Conservation (phyloP, 371 early-diverging fungal genomes). For the Mortierella sp. region DNA sequence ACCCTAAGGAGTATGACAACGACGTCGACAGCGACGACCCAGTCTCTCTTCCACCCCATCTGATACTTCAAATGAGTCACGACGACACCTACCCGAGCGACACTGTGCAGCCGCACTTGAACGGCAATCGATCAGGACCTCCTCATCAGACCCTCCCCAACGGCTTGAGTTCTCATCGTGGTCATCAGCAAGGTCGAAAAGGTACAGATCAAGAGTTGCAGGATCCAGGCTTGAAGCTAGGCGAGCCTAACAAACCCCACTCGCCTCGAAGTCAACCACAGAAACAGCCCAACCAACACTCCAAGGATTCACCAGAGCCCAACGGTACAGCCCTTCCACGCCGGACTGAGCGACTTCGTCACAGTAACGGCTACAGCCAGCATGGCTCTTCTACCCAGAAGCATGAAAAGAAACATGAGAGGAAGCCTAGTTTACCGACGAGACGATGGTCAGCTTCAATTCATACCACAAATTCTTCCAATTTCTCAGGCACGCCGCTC, state of each 20-base stretch:
- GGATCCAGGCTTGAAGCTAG: not conserved
- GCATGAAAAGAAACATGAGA: slow-evolving; percentile 12
- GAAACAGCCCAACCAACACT: not conserved
- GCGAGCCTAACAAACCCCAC: not conserved
- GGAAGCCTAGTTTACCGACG: slow-evolving; percentile 18
- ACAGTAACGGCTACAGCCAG: slow-evolving; percentile 36
- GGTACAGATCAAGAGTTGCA: slow-evolving; percentile 1
- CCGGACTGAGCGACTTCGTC: slow-evolving; percentile 32
- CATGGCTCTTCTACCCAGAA: slow-evolving; percentile 12
- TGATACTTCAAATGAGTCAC: slow-evolving; percentile 37
- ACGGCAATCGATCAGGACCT: slow-evolving; percentile 11
- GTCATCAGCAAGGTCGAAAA: not conserved
- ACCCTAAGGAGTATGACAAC: slow-evolving; percentile 43
- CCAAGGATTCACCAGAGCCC: not conserved
- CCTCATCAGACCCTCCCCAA: not conserved
- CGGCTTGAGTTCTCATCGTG: not conserved
- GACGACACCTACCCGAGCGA: not conserved
- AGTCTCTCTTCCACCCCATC: slow-evolving; percentile 20
- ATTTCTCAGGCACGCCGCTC: slow-evolving; percentile 14
- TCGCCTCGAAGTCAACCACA: not conserved
- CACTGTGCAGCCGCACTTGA: not conserved
- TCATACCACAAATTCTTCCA: slow-evolving; percentile 8
- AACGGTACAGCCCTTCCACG: slow-evolving; percentile 16
- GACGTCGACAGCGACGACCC: slow-evolving; percentile 27
- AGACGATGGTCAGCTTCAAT: slow-evolving; percentile 34